A percentile compares a stretch with the other conserved stretches of the same genome.
phyloP scores from a whole-genome alignment of 306 rosid genomes.

The Prunus mira region DNA sequence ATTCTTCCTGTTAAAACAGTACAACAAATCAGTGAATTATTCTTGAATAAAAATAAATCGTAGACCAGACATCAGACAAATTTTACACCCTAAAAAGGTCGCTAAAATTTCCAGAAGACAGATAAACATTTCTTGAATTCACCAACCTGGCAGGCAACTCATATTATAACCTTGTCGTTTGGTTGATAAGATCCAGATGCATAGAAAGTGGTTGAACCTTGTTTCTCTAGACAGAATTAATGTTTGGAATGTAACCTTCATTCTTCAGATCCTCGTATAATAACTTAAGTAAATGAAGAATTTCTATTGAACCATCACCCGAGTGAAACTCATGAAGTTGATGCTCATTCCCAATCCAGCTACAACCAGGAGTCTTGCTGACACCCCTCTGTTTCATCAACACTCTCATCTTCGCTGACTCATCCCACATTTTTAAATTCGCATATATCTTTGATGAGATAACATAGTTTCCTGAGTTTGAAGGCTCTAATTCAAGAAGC shows the following conservation, averaged over 20 bases:
- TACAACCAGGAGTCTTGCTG: constrained; percentile 87
- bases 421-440: constrained; percentile 67
- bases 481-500: constrained; percentile 83
- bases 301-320: constrained; percentile 52
- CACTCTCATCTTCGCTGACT: constrained; percentile 85
- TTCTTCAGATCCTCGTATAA: constrained; percentile 61
- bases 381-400: constrained; percentile 85
- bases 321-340: constrained; percentile 80
- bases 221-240: constrained; percentile 16
- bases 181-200: neutral
- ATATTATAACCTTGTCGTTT: neutral
- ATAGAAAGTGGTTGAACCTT: neutral
- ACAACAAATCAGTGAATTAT: neutral
- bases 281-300: constrained; percentile 39
- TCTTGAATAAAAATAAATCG: neutral
- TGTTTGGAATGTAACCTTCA: constrained; percentile 74
- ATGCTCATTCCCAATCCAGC: constrained; percentile 78
- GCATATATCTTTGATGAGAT: constrained; percentile 79
- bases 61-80: neutral
- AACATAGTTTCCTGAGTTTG: constrained; percentile 81
- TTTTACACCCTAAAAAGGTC: no score
- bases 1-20: neutral
- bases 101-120: neutral
- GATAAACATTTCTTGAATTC: neutral
- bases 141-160: constrained; percentile 10